These are phyloP conservation scores for Actinomucor elegans DNA, from an alignment of 371 early-diverging fungal genomes.

Conservation along the genomic window DNA sequence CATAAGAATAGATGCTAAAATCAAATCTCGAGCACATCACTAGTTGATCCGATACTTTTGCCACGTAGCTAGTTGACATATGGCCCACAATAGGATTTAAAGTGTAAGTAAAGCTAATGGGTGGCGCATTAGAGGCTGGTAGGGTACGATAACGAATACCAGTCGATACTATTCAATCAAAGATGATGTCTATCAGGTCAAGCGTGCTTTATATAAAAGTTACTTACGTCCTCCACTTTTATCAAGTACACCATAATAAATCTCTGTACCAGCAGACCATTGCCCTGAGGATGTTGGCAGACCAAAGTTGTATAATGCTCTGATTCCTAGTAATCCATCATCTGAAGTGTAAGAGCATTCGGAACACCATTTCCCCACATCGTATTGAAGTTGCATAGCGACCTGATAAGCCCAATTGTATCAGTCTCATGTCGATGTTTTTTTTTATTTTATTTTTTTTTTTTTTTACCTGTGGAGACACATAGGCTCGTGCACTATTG, in stretches of 20 bases:
- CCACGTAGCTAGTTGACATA: constrained; percentile 77
- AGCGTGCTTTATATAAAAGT: no score
- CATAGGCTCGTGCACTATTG: constrained; percentile 51
- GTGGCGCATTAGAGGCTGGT: constrained; percentile 48
- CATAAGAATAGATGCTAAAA: constrained; percentile 86
- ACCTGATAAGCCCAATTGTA: no score
- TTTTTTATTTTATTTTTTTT: neutral
- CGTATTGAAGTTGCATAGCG: constrained; percentile 74
- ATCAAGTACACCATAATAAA: constrained; percentile 83
- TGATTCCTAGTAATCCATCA: constrained; percentile 76
- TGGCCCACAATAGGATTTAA: constrained; percentile 87
- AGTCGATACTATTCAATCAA: constrained; percentile 54
- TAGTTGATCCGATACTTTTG: constrained; percentile 68
- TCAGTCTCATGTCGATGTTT: no score
- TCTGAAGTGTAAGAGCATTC: constrained; percentile 78
- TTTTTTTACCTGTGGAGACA: constrained; percentile 54
- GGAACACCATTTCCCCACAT: constrained; percentile 72
- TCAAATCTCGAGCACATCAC: constrained; percentile 81
- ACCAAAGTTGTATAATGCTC: constrained; percentile 76
- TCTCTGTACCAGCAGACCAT: constrained; percentile 79
- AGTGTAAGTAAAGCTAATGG: constrained; percentile 73
- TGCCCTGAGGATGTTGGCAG: constrained; percentile 46
- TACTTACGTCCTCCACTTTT: constrained; percentile 85
- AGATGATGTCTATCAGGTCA: no score
- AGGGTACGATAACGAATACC: constrained; percentile 71